Evolutionary conservation across 163 green algal species (phyloP).

Genomic region (Smithsoniella earleae): DNA sequence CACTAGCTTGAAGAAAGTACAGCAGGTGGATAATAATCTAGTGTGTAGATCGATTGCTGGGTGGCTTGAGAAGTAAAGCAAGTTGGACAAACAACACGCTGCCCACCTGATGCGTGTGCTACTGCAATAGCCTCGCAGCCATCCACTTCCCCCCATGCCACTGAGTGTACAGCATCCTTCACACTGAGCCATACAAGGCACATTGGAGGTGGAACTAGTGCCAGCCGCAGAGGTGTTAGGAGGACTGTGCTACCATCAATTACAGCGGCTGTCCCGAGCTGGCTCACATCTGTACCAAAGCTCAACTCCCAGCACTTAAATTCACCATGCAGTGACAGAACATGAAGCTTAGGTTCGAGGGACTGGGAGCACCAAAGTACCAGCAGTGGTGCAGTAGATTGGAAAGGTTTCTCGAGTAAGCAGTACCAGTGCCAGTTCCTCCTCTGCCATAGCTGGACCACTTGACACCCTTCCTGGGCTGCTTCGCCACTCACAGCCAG

Average conservation of each 20-base stretch:
- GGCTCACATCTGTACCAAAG: slow-evolving; percentile 38
- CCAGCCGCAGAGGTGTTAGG: slow-evolving; percentile 65
- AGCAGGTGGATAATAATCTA: too few relatives aligned
- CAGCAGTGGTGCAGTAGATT: background rate
- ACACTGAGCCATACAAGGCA: slow-evolving; percentile 46
- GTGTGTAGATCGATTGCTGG: too few relatives aligned
- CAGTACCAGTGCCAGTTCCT: slow-evolving; percentile 92
- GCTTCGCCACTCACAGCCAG: slow-evolving; percentile 42
- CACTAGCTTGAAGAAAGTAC: too few relatives aligned
- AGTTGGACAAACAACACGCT: too few relatives aligned
- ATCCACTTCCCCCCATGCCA: slow-evolving; percentile 40
- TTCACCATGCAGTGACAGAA: slow-evolving; percentile 6
- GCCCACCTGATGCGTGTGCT: slow-evolving; percentile 5
- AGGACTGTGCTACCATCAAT: slow-evolving; percentile 66
- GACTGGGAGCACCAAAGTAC: slow-evolving; percentile 36
- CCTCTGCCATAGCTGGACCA: slow-evolving; percentile 75
- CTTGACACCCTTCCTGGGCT: slow-evolving; percentile 29
- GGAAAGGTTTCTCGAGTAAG: slow-evolving; percentile 58
- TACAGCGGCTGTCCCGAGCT: slow-evolving; percentile 61
- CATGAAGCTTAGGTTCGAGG: background rate
- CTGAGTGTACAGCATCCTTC: slow-evolving; percentile 36
- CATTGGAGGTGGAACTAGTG: slow-evolving; percentile 69
- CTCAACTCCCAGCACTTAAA: slow-evolving; percentile 26
- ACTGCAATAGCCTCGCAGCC: slow-evolving; percentile 5
- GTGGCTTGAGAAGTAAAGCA: too few relatives aligned